Base-by-base conservation (phyloP, 129 eudicot genomes). In the Oenanthe sinensis region DNA sequence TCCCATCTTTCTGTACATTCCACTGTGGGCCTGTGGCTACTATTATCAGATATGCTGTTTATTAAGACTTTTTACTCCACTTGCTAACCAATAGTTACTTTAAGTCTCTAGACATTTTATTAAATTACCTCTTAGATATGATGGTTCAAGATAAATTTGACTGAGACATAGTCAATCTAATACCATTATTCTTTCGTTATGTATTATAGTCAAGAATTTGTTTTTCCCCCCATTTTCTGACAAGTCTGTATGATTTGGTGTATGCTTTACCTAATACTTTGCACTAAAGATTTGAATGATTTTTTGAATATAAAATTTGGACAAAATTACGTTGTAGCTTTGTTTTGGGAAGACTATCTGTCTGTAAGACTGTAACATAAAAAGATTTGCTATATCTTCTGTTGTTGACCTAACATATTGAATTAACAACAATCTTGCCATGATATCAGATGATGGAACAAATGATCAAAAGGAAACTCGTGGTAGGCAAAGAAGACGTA, bases 371-470 rank as follows among this genome's bases (percentile, higher is more conserved):
- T 71, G 48, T 84, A 48, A 6, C 45, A 68, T 68, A 28, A 6
- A 28, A 68, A 33, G 40, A 13, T 68, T 15, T 15, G 2, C 58
- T 50, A 1, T 17, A 17, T 40, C 4, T 20, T 70, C 19, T 77
- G 39, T 77, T 77, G 81, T 80, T 52, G 55, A n/a, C 30, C n/a
- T 22, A 58, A 58, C 65, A 20, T 58, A n/a, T 58, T 22, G 65
- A 58, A 2, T 58, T 33, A 1, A 33, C 8, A 69, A 79, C 49
- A 60, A 19, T 75, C 68, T 37, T 78, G 71, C 78, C 48, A 36
- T 85, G 77, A 47, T 82, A 85, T 19, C 88, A 93, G 98, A 89
- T 46, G 98, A 91, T 81, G 95, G 86, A 50, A 82, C 81, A 4
- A 44, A 77, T 50, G 76, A 45, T 16, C 88, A 80, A 42, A 87